Conservation (phyloP, 2,329 filamentous ascomycete genomes). For the Hypoxylon sp. region DNA sequence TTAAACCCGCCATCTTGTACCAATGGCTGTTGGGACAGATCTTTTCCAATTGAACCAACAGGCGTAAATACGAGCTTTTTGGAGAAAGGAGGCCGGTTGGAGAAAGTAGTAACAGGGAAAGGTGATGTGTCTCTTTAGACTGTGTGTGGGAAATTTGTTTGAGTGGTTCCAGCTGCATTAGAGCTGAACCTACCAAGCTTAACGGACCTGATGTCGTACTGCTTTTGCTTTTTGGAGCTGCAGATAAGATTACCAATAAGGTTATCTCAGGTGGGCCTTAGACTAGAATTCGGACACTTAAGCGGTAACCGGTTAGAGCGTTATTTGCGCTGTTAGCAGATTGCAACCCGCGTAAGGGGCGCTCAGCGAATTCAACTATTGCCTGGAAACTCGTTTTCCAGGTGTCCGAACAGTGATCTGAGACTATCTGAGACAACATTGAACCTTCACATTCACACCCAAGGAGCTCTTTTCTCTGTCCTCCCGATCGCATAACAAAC, state of each 20-base stretch:
- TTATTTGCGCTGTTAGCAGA: too few relatives aligned
- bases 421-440: too few relatives aligned
- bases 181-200: slow-evolving; percentile 21
- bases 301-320: too few relatives aligned
- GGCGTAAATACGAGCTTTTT: slow-evolving; percentile 2
- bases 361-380: too few relatives aligned
- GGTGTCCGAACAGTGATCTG: too few relatives aligned
- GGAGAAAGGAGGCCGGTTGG: slow-evolving; percentile 1
- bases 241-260: slow-evolving; percentile 18
- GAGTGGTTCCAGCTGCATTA: slow-evolving; percentile 18
- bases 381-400: too few relatives aligned
- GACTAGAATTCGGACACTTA: too few relatives aligned
- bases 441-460: too few relatives aligned
- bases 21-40: background rate
- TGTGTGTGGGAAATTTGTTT: slow-evolving; percentile 37
- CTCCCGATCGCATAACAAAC: too few relatives aligned
- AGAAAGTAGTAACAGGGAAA: background rate
- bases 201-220: slow-evolving; percentile 15
- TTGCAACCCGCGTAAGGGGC: too few relatives aligned
- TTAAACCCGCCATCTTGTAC: slow-evolving; percentile 45
- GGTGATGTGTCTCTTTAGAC: slow-evolving; percentile 27
- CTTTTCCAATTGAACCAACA: slow-evolving; percentile 5
- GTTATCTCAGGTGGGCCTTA: too few relatives aligned
- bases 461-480: too few relatives aligned
- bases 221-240: slow-evolving; percentile 10